These are phyloP conservation scores for Huntiella omanensis DNA, from an alignment of 2,329 filamentous ascomycete genomes.

Conservation along the genomic window DNA sequence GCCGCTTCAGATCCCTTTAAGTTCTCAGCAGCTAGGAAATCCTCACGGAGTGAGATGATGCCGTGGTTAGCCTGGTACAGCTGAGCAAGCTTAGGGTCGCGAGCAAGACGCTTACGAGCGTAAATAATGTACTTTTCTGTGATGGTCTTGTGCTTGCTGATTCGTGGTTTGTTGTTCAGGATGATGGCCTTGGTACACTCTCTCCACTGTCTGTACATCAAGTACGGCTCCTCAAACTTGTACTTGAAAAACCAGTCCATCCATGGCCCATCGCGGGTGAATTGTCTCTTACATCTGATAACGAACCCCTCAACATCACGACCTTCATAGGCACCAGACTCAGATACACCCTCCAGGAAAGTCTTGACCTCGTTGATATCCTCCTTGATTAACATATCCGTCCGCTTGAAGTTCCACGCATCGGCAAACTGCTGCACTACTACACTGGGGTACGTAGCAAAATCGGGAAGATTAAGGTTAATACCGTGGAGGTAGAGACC, in stretches of 20 bases:
- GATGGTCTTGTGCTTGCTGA: slow-evolving; percentile 73
- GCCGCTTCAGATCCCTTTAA: slow-evolving; percentile 81
- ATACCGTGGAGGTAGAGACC: slow-evolving; percentile 92
- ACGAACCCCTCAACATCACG: slow-evolving; percentile 95
- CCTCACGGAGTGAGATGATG: slow-evolving; percentile 78
- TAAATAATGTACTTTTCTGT: slow-evolving; percentile 82
- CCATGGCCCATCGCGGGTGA: slow-evolving; percentile 36
- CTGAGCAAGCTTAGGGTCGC: slow-evolving; percentile 47
- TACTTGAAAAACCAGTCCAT: slow-evolving; percentile 99
- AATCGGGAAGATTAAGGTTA: slow-evolving; percentile 86
- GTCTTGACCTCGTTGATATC: slow-evolving; percentile 53
- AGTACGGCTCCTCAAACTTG: slow-evolving; percentile 96
- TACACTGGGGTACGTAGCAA: slow-evolving; percentile 65
- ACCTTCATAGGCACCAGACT: slow-evolving; percentile 76
- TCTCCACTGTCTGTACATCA: slow-evolving; percentile 98
- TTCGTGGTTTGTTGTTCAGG: slow-evolving; percentile 49
- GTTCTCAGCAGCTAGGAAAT: slow-evolving; percentile 68
- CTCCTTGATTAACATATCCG: slow-evolving; percentile 59
- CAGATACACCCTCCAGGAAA: slow-evolving; percentile 70
- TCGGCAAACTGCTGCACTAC: slow-evolving; percentile 82
- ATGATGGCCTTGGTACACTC: slow-evolving; percentile 91
- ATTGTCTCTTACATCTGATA: slow-evolving; percentile 60
- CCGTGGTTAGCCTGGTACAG: slow-evolving; percentile 77
- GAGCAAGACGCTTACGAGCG: slow-evolving; percentile 52
- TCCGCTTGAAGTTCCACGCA: slow-evolving; percentile 84